Base-by-base conservation (phyloP, 192 early-diverging fungal species). In the Dissophora ornata region DNA sequence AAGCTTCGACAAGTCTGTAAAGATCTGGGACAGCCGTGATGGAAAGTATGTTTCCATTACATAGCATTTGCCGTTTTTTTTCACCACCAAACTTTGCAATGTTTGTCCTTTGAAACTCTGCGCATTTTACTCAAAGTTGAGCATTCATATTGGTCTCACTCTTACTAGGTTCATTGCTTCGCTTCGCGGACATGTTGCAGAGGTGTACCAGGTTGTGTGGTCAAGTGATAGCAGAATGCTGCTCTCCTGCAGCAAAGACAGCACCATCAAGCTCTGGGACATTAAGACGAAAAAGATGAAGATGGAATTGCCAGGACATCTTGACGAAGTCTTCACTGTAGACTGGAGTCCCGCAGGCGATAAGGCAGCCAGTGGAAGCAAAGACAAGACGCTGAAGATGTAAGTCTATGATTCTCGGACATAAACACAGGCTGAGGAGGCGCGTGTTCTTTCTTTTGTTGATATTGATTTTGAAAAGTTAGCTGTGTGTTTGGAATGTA, bases 201-300 rank as follows among this genome's bases (percentile, higher is more conserved):
- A 95, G 2, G 97, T 99, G 11, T 99, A 97, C 86, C 96, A 97
- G 83, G 91, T 96, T 34, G 91, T 91, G 67, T 99, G 93, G 91
- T 97, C 95, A 12, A 87, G 93, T 1, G 97, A 99, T 69, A 94
- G 92, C 57, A 89, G 97, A 25, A 90, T 97, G 89, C 70, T 99
- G 40, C 86, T 97, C 53, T 96, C 93, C 52, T 85, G 92, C 15
- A 94, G 92, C 65, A 91, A 94, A 68, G 97, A 98, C 80, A 94
- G 90, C 48, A 97, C 95, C 24, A 81, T 94, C 33, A 99, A 97
- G 85, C 86, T 93, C 29, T 99, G 95, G 95, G 95, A 97, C 79
- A 74, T 97, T 65, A 91, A 92, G 70, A 95, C 93, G 9, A 82
- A 88, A 62, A 95, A 96, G 81, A 84, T 97, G 62, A 97, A 95